Base-by-base conservation (phyloP, 345 rosid species). In the Jatropha curcas region DNA sequence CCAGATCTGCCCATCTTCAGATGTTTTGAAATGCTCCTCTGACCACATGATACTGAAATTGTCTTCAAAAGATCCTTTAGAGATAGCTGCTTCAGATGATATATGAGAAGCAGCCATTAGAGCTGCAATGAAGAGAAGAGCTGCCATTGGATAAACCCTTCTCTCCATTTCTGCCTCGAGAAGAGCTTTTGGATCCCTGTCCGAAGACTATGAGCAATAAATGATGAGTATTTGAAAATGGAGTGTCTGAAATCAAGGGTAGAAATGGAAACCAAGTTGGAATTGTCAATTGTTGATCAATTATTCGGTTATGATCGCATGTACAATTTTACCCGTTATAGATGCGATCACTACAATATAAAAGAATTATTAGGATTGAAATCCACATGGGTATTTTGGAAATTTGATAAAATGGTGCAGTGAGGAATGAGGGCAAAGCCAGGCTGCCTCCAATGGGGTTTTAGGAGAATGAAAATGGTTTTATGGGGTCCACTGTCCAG, bases 1-100 rank as follows among this genome's bases (percentile, higher is more conserved):
- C 99, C 99, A 94, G 96, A 90, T 92, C 92, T 90, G 87, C 24
- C 99, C 97, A 73, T 92, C 98, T 67, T 85, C 91, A 24, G 99
- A 94, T 57, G 98, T 90, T 71, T 85, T 92, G 84, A 94, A 94
- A 79, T 94, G 98, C 20, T 89, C 81, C 56, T 94, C 94, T 7
- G 97, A 89, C 92, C 93, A 94, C 99, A 94, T 94, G 12, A 94
- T 94, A 48, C 82, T 82, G 85, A 94, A 94, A 52, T 94, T 89
- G n/a, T 94, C 99, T 48, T 89, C 84, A 67, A 94, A 94, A 0
- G 94, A 84, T 13, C 74, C 81, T 62, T 81, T 80, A 22, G 97
- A 73, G n/a, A 27, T 46, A 55, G 84, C 87, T 46, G 86, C 80
- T 50, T 57, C 71, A 25, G 78, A 52, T 19, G 76, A 30, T 5